These are phyloP conservation scores for Crepidotus sp. DNA, from an alignment of 1,284 basidiomycete species.

Conservation along the genomic window DNA sequence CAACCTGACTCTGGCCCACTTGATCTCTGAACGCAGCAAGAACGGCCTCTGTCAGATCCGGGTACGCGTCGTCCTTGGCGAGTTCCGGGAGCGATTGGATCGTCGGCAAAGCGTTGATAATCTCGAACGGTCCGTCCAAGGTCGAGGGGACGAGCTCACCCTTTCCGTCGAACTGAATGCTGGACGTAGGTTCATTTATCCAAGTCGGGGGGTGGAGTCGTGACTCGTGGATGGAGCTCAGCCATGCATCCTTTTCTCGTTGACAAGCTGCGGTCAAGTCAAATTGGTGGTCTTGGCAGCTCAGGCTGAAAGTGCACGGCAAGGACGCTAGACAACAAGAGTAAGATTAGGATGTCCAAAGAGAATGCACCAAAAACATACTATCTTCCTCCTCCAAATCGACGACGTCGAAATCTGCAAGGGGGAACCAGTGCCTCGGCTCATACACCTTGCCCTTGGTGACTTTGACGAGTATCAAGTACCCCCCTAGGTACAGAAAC, in stretches of 20 bases:
- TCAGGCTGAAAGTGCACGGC: slow-evolving; percentile 73
- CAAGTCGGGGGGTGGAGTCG: slow-evolving; percentile 35
- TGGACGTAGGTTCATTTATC: slow-evolving; percentile 53
- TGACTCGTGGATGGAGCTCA: slow-evolving; percentile 52
- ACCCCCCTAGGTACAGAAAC: slow-evolving; percentile 80
- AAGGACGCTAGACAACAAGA: slow-evolving; percentile 50
- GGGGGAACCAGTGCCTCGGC: slow-evolving; percentile 77
- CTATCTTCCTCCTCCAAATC: slow-evolving; percentile 65
- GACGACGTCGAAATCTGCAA: slow-evolving; percentile 63
- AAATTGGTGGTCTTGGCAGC: slow-evolving; percentile 60
- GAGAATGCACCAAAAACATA: slow-evolving; percentile 26
- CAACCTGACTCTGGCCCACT: slow-evolving; percentile 16
- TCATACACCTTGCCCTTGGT: slow-evolving; percentile 76
- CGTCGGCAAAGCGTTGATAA: slow-evolving; percentile 38
- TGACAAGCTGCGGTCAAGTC: slow-evolving; percentile 79
- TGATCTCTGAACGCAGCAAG: slow-evolving; percentile 23
- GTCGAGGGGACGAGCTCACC: slow-evolving; percentile 28
- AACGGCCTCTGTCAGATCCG: slow-evolving; percentile 26
- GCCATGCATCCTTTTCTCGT: slow-evolving; percentile 79
- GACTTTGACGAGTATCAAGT: slow-evolving; percentile 81
- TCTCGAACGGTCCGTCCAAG: slow-evolving; percentile 32
- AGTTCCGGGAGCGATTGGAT: slow-evolving; percentile 57
- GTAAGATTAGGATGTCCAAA: slow-evolving; percentile 5
- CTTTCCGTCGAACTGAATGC: slow-evolving; percentile 38
- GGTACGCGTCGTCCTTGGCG: slow-evolving; percentile 28